A percentile compares a stretch with the other conserved stretches of the same genome.
Evolutionary conservation across 2,329 filamentous ascomycete genomes (phyloP).

Genomic region (Emergomyces orientalis): DNA sequence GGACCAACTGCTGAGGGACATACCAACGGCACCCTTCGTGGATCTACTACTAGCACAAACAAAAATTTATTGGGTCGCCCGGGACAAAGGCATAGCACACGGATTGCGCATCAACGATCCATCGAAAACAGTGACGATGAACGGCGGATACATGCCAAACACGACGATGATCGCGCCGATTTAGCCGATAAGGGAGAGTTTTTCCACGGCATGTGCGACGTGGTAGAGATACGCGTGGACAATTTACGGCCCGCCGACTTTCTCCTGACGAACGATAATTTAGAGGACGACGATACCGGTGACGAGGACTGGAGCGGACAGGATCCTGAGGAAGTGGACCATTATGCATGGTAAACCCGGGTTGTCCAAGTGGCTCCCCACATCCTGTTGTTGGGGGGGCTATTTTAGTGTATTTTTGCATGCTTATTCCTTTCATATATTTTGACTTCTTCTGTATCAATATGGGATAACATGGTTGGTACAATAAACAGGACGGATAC

Average conservation of each 20-base stretch:
- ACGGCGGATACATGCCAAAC: constrained; percentile 7
- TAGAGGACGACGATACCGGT: constrained; percentile 50
- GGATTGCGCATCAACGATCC: constrained; percentile 26
- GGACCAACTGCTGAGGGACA: background rate
- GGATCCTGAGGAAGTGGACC: constrained; percentile 29
- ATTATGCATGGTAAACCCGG: constrained; percentile 23
- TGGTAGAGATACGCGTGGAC: constrained; percentile 52
- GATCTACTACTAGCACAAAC: background rate
- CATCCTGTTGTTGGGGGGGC: background rate
- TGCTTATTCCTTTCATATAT: background rate
- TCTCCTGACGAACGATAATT: constrained; percentile 50
- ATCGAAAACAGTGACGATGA: constrained; percentile 8
- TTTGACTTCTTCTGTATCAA: background rate
- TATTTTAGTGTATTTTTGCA: background rate
- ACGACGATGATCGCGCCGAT: constrained; percentile 3
- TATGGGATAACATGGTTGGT: background rate
- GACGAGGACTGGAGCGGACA: constrained; percentile 55
- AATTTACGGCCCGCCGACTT: constrained; percentile 52
- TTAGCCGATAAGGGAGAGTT: constrained; percentile 14
- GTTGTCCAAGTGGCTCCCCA: background rate
- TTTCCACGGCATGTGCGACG: constrained; percentile 50
- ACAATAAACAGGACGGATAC: background rate
- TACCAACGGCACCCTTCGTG: background rate
- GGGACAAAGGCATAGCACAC: constrained; percentile 31
- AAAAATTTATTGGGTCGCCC: background rate